These are phyloP conservation scores for Botryococcus braunii DNA, from an alignment of 163 green algal genomes.

Conservation along the genomic window DNA sequence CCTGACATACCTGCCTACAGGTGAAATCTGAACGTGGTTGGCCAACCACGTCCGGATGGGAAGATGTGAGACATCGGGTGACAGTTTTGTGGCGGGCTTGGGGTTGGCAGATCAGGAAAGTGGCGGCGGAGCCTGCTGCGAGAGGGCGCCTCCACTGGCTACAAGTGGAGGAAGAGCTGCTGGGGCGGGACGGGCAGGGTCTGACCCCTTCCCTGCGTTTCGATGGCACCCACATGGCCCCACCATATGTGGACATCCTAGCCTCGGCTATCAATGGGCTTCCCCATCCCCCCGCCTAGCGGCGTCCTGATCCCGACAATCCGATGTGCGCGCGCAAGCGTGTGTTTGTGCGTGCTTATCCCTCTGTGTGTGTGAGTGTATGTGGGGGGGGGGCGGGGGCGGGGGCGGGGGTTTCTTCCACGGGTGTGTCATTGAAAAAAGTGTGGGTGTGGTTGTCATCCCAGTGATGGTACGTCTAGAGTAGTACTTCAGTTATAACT, in stretches of 20 bases:
- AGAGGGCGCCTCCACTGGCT: conserved; percentile 36
- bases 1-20: not conserved
- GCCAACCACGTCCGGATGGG: not conserved
- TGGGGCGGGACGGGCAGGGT: conserved; percentile 16
- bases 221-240: conserved; percentile 58
- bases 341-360: too few relatives aligned
- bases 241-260: conserved; percentile 36
- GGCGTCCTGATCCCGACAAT: too few relatives aligned
- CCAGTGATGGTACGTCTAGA: too few relatives aligned
- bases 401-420: too few relatives aligned
- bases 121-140: not conserved
- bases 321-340: too few relatives aligned
- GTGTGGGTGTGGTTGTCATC: too few relatives aligned
- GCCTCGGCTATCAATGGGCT: too few relatives aligned
- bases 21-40: not conserved
- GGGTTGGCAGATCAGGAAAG: conserved; percentile 5
- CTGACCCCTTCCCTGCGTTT: conserved; percentile 32
- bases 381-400: too few relatives aligned
- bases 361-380: too few relatives aligned
- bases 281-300: too few relatives aligned
- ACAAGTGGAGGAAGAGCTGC: conserved; percentile 42
- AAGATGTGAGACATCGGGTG: not conserved
- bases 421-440: too few relatives aligned
- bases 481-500: too few relatives aligned
- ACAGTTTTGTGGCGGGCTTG: not conserved